Conservation (phyloP, 2,329 filamentous ascomycete species). For the Trematosphaeria pertusa region DNA sequence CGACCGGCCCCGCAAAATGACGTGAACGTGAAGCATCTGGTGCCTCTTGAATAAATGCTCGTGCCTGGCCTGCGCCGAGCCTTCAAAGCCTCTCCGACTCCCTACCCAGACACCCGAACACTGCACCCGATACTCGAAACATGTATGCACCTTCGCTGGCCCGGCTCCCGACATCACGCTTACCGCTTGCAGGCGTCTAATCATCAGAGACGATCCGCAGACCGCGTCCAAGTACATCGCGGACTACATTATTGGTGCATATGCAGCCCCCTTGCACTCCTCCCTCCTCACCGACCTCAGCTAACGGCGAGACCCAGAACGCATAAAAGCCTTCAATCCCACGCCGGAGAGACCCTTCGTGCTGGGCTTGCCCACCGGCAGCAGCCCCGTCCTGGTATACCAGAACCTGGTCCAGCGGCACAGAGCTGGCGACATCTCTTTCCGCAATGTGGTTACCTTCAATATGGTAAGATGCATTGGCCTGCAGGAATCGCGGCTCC, state of each 20-base stretch:
- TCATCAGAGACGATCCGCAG: slow-evolving; percentile 76
- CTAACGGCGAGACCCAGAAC: slow-evolving; percentile 58
- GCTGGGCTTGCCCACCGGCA: slow-evolving; percentile 82
- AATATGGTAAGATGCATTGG: slow-evolving; percentile 71
- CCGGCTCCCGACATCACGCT: slow-evolving; percentile 28
- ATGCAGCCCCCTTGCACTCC: slow-evolving; percentile 27
- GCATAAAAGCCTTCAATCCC: slow-evolving; percentile 79
- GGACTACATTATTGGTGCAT: slow-evolving; percentile 76
- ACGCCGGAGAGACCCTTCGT: slow-evolving; percentile 78
- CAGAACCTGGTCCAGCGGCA: slow-evolving; percentile 74
- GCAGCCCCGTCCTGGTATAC: slow-evolving; percentile 80
- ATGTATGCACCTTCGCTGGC: slow-evolving; percentile 42
- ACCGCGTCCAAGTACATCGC: slow-evolving; percentile 78
- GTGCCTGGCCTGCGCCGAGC: too few relatives aligned
- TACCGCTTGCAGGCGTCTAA: slow-evolving; percentile 72
- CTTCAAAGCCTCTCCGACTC: slow-evolving; percentile 9
- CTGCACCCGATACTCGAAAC: slow-evolving; percentile 25
- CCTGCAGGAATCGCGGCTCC: slow-evolving; percentile 16
- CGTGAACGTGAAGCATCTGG: slow-evolving; percentile 5
- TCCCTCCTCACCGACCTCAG: slow-evolving; percentile 17
- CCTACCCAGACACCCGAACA: slow-evolving; percentile 1
- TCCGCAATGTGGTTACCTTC: slow-evolving; percentile 88
- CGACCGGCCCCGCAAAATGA: slow-evolving; percentile 10
- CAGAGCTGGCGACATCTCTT: slow-evolving; percentile 78
- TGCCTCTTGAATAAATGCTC: too few relatives aligned